Evolutionary conservation across 192 early-diverging fungal genomes (phyloP).

Genomic region (Coemansia sp.): DNA sequence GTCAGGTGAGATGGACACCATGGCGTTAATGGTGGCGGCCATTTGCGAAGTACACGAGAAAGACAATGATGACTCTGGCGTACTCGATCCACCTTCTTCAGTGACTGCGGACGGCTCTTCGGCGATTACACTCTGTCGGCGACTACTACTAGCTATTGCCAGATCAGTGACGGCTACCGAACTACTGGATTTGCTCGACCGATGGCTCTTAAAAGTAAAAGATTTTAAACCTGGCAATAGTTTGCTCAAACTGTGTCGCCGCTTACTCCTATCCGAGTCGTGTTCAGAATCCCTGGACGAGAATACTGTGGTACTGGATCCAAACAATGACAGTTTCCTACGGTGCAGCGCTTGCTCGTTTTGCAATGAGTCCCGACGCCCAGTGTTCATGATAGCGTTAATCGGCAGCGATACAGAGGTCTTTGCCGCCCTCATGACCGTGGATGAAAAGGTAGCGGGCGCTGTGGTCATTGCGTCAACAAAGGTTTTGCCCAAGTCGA

Average conservation of each 20-base stretch:
- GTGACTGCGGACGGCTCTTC: not conserved
- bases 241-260: not conserved
- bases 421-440: constrained; percentile 23
- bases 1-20: not conserved
- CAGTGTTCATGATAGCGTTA: constrained; percentile 1
- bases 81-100: not conserved
- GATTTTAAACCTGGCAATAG: constrained; percentile 1
- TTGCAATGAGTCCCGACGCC: not conserved
- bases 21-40: constrained; percentile 18
- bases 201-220: not conserved
- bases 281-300: not conserved
- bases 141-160: not conserved
- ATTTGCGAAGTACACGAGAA: constrained; percentile 8
- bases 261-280: not conserved
- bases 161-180: not conserved
- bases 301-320: not conserved
- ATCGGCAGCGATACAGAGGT: constrained; percentile 24
- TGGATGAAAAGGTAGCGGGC: constrained; percentile 26
- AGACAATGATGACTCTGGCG: constrained; percentile 4
- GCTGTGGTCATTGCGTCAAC: constrained; percentile 28
- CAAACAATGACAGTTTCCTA: constrained; percentile 3
- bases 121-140: not conserved
- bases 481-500: constrained; percentile 33
- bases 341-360: not conserved
- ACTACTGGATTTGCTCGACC: constrained; percentile 8